Base-by-base conservation (phyloP, 2,329 filamentous ascomycete genomes). In the Xylaria hypoxylon region DNA sequence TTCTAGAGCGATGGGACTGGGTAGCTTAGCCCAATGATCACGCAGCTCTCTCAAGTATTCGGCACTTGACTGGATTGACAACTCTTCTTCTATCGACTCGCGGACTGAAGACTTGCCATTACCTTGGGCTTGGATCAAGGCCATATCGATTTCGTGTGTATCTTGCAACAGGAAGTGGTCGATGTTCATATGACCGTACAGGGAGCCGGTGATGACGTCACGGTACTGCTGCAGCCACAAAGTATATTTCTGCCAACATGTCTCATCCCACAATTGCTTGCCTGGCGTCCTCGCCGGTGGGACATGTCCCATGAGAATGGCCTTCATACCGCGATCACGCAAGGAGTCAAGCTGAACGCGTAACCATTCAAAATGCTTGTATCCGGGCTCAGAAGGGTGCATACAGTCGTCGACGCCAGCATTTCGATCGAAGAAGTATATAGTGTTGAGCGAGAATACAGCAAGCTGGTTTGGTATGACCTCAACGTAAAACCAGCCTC, bases 121-220 rank as follows among this genome's bases (percentile, higher is more conserved):
- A 22, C 74, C 64, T 8, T 77, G 72, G 2, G 78, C 73, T 48
- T 79, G 70, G 8, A 82, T 66, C 1, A 83, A 80, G 28, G 82
- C 80, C 53, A 93, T 84, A 67, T 92, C 85, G 60, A 97, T 85
- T 0, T 97, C 87, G 45, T 91, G 85, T 64, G 89, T 92, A 77
- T 98, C 95, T 73, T 97, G 93, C 17, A 99, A 82, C 75, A 98
- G 87, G 79, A 99, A 99, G 78, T 99, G 96, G 74, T 99, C 96
- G 70, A 97, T 92, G 76, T 99, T 99, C 96, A 99, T 98, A 77
- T 99, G 96, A 1, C 95, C 96, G 75, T 92, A 99, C 5, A 97
- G 76, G 28, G 89, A 89, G 13, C 87, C 89, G 22, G 94, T 85
- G 22, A 99, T 85, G 42, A 99, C 90, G 77, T 99, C 96, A 38